phyloP scores from a whole-genome alignment of 176 grass and related monocot species.

The Cymbopogon citratus region DNA sequence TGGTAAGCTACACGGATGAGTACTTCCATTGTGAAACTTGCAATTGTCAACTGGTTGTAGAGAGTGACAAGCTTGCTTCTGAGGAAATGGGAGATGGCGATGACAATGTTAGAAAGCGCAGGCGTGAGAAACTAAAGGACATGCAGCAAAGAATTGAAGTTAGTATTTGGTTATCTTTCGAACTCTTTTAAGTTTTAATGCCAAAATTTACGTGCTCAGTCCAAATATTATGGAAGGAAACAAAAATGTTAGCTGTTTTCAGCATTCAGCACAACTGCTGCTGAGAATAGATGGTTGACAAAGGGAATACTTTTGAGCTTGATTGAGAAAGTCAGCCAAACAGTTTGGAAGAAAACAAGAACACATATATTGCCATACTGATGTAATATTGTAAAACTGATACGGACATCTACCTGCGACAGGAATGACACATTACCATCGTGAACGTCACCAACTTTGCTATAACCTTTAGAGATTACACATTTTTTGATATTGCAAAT shows the following conservation, averaged over 20 bases:
- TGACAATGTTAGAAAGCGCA: conserved; percentile 69
- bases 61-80: conserved; percentile 98
- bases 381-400: neutral
- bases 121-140: conserved; percentile 87
- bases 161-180: conserved; percentile 13
- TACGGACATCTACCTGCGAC: neutral
- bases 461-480: neutral
- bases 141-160: conserved; percentile 93
- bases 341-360: neutral
- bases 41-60: conserved; percentile 84
- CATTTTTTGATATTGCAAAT: neutral
- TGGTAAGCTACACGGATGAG: conserved; percentile 74
- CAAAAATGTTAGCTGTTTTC: neutral
- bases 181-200: neutral
- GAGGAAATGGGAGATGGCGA: conserved; percentile 99
- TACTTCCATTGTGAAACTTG: conserved; percentile 97
- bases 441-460: neutral
- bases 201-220: neutral
- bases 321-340: neutral
- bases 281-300: neutral
- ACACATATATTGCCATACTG: neutral
- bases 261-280: neutral
- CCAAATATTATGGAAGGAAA: neutral
- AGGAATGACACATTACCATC: neutral
- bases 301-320: neutral